phyloP scores from a whole-genome alignment of 305 asterid genomes.

The Andrographis paniculata region DNA sequence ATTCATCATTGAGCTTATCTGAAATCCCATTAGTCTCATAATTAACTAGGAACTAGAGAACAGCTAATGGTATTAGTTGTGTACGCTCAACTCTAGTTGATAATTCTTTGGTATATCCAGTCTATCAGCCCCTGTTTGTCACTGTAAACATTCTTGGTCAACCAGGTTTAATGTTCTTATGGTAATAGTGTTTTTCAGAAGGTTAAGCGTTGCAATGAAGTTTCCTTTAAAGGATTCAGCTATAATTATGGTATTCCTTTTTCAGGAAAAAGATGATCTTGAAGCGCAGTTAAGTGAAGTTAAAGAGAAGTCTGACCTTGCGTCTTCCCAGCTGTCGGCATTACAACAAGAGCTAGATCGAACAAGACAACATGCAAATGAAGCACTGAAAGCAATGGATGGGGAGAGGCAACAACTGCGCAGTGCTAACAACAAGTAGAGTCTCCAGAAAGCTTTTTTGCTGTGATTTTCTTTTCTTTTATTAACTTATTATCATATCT shows the following conservation, averaged over 20 bases:
- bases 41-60: too few relatives aligned
- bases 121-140: too few relatives aligned
- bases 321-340: conserved; percentile 71
- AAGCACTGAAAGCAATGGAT: conserved; percentile 91
- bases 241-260: conserved; percentile 23
- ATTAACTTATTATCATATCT: background rate
- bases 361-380: conserved; percentile 80
- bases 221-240: conserved; percentile 19
- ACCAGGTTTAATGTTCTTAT: too few relatives aligned
- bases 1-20: too few relatives aligned
- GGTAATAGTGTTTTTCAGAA: conserved; percentile 10
- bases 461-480: conserved; percentile 14
- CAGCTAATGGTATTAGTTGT: too few relatives aligned
- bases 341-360: conserved; percentile 91
- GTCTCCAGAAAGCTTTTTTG: conserved; percentile 18
- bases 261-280: conserved; percentile 93
- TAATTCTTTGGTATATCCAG: too few relatives aligned
- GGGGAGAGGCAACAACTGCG: conserved; percentile 87
- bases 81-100: too few relatives aligned
- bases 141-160: too few relatives aligned
- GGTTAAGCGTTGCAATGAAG: conserved; percentile 7
- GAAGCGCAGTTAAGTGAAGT: conserved; percentile 77
- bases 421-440: conserved; percentile 85
- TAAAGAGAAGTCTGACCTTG: conserved; percentile 70
- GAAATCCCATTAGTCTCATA: too few relatives aligned